Conservation (phyloP, 116 monocot species). For the Papilionanthe hybrid region DNA sequence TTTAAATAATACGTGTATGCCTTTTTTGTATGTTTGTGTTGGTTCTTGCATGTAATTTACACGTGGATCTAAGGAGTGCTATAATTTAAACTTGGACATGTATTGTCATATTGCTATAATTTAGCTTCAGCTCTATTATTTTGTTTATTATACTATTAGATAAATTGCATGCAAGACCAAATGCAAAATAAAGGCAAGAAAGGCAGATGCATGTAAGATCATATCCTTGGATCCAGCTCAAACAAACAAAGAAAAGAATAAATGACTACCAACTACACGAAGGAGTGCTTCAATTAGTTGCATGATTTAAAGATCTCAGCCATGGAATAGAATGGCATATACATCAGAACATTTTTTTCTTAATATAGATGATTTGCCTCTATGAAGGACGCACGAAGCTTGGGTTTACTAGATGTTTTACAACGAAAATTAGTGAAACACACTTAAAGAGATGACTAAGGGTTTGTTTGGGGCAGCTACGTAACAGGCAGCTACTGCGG, state of each 20-base stretch:
- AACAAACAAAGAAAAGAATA: not conserved
- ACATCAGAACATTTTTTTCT: not conserved
- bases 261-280: too few species aligned
- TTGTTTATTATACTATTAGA: too few species aligned
- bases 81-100: not conserved
- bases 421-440: too few species aligned
- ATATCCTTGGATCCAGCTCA: not conserved
- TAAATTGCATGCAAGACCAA: too few species aligned
- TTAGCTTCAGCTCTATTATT: too few species aligned
- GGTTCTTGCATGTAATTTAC: too few species aligned
- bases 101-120: too few species aligned
- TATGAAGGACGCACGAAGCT: not conserved
- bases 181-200: not conserved
- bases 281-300: not conserved
- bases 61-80: not conserved
- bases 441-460: too few species aligned
- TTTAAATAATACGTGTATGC: too few species aligned
- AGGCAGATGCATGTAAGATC: not conserved
- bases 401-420: not conserved
- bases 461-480: too few species aligned
- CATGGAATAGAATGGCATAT: not conserved
- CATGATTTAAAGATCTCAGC: not conserved
- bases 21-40: too few species aligned
- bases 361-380: conserved; percentile 3
- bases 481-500: too few species aligned